These are phyloP conservation scores for Emydomyces testavorans DNA, from an alignment of 2,329 filamentous ascomycete species.

Conservation along the genomic window DNA sequence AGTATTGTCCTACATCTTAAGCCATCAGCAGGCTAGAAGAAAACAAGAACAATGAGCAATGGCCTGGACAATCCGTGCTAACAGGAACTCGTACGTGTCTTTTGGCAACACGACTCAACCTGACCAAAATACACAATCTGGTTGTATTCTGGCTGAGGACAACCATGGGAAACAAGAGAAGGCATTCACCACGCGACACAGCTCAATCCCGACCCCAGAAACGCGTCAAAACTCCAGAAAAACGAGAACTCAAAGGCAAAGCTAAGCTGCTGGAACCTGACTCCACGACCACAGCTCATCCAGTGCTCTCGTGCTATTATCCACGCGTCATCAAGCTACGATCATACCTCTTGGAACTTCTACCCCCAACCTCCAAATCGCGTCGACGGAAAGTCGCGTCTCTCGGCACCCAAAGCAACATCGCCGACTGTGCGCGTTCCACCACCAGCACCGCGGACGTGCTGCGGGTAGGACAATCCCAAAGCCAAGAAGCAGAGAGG, in stretches of 20 bases:
- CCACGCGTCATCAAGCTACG: constrained; percentile 54
- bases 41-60: no score
- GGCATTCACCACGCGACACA: constrained; percentile 28
- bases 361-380: constrained; percentile 54
- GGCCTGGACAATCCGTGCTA: no score
- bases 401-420: neutral
- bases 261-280: neutral
- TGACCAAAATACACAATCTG: no score
- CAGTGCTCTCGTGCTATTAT: constrained; percentile 60
- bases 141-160: no score
- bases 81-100: no score
- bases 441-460: neutral
- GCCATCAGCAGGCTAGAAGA: no score
- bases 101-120: no score
- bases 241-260: neutral
- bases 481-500: neutral
- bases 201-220: constrained; percentile 7
- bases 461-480: no score
- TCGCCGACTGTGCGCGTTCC: neutral
- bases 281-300: constrained; percentile 34
- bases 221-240: neutral
- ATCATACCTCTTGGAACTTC: constrained; percentile 54
- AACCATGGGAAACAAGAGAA: constrained; percentile 35
- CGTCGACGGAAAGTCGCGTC: constrained; percentile 36
- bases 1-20: no score